Evolutionary conservation across 2,329 filamentous ascomycete species (phyloP), one percentile per base, ranked within the genome.

Genomic region (Aspergillus persii): DNA sequence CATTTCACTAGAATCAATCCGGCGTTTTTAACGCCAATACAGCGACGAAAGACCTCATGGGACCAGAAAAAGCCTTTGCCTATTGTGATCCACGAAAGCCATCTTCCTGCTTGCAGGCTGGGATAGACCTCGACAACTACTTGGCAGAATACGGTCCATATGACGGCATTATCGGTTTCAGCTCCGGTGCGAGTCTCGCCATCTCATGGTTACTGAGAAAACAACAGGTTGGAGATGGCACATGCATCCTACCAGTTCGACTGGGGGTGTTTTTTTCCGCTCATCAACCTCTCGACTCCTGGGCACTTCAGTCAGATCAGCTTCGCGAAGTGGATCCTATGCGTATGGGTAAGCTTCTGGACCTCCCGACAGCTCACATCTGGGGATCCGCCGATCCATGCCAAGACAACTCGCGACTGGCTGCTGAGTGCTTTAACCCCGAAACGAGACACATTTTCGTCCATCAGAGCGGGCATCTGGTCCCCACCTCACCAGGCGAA

Each of bases 81-180:
- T 62, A 58, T 49, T 58, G 48, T 26, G 56, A 62, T 12, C 51
- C 54, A 7, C 11, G 29, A 6, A 3, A 51, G 4, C 51, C 57
- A 1, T 47, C 29, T 5, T 60, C 51, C 15, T 58, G 59, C n/a
- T 46, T 50, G 8, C 29, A 41, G 11, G 57, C 54, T 27, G 56
- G 36, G 31, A 9, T 26, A 5, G 31, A 64, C 39, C 55, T 68
- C 12, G 56, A 64, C 26, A 39, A 60, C 0, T 59, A 64, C 50
- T 58, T 72, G 27, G 46, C 63, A 7, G 61, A 63, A 15, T 63
- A 71, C n/a, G 69, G 67, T 0, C 69, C 69, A 1, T 72, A 68
- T 29, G 69, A 72, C 27, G 69, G 66, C 9, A 58, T 71, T 8
- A 61, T 72, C 11, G 70, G 66, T 5, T 72, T 71, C 53, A 68